These are phyloP conservation scores for Phytopythium kandeliae DNA, from an alignment of 352 stramenopile genomes.

Conservation along the genomic window DNA sequence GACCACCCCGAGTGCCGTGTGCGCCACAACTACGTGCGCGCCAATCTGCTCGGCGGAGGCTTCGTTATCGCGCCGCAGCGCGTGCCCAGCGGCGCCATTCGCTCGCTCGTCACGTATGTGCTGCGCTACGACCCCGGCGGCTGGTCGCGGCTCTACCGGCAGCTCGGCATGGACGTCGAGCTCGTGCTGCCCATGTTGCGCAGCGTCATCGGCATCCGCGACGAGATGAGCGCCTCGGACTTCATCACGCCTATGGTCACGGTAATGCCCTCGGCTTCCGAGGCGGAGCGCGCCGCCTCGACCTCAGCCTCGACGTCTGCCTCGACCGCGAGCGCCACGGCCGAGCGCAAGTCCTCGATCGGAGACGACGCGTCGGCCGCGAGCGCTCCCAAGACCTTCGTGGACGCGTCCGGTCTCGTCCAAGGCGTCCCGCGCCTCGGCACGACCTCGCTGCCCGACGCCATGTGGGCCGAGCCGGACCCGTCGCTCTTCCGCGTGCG, in stretches of 20 bases:
- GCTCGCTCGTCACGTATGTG: slow-evolving; percentile 78
- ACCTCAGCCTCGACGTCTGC: too few species aligned
- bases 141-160: slow-evolving; percentile 81
- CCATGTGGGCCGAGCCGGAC: slow-evolving; percentile 84
- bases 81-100: slow-evolving; percentile 66
- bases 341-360: slow-evolving; percentile 1
- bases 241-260: slow-evolving; percentile 87
- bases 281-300: too few species aligned
- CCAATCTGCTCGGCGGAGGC: slow-evolving; percentile 67
- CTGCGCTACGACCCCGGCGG: slow-evolving; percentile 76
- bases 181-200: slow-evolving; percentile 82
- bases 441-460: slow-evolving; percentile 66
- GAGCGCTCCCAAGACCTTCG: slow-evolving; percentile 19
- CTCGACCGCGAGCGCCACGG: not conserved
- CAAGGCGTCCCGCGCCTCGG: slow-evolving; percentile 52
- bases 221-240: slow-evolving; percentile 77
- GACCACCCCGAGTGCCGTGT: slow-evolving; percentile 82
- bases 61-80: slow-evolving; percentile 86
- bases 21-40: slow-evolving; percentile 83
- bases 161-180: slow-evolving; percentile 88
- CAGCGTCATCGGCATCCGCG: slow-evolving; percentile 77
- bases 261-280: slow-evolving; percentile 20
- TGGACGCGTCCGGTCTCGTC: slow-evolving; percentile 59
- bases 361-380: slow-evolving; percentile 2
- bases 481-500: slow-evolving; percentile 78